Evolutionary conservation across 805 yeast species (phyloP).

Genomic region (Myxozyma nipponensis): DNA sequence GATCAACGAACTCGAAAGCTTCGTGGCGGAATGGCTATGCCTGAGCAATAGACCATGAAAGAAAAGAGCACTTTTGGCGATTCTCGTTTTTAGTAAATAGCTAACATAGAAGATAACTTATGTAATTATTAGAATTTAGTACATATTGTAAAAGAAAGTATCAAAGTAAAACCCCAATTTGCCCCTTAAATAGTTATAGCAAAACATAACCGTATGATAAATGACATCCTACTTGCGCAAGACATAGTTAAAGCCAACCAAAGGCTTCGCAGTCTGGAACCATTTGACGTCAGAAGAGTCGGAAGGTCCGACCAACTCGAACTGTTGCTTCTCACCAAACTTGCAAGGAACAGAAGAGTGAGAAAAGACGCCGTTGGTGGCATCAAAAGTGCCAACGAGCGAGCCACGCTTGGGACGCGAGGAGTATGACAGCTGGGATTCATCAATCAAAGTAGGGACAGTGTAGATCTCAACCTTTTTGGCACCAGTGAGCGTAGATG

Average conservation of each 20-base stretch:
- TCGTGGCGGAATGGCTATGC: conserved; percentile 6
- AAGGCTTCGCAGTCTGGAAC: conserved; percentile 20
- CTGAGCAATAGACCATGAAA: neutral
- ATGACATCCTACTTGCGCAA: conserved; percentile 8
- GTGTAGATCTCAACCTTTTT: conserved; percentile 15
- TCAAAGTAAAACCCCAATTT: too few relatives aligned
- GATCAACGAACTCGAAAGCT: conserved; percentile 12
- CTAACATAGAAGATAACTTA: too few relatives aligned
- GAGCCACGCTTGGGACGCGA: conserved; percentile 18
- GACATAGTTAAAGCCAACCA: conserved; percentile 17
- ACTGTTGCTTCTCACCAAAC: conserved; percentile 24
- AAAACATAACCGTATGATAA: too few relatives aligned
- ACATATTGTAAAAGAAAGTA: too few relatives aligned
- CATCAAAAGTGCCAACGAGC: conserved; percentile 16
- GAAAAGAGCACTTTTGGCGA: neutral
- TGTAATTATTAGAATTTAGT: neutral
- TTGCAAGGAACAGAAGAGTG: conserved; percentile 16
- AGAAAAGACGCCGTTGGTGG: conserved; percentile 17
- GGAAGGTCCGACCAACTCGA: conserved; percentile 19
- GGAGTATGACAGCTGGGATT: conserved; percentile 14
- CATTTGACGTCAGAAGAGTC: conserved; percentile 11
- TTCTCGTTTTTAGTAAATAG: neutral
- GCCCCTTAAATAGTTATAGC: too few relatives aligned
- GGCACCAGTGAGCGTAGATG: conserved; percentile 18
- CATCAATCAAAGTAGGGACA: conserved; percentile 8